phyloP scores from a whole-genome alignment of 2,329 filamentous ascomycete genomes.

The Aspergillus sp. region DNA sequence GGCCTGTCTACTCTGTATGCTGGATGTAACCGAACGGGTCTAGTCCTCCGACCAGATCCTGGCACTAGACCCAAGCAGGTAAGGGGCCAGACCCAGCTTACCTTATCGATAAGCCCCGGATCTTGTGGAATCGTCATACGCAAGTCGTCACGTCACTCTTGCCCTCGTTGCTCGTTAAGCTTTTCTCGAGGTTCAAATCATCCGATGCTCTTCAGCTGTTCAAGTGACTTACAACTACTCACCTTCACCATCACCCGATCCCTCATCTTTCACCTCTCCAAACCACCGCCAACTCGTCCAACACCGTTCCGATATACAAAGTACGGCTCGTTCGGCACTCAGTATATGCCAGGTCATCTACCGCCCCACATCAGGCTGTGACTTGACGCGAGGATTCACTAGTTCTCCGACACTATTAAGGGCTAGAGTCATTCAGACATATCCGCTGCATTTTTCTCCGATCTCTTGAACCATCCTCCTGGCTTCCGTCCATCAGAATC shows the following conservation, averaged over 20 bases:
- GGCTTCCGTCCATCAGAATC: not conserved
- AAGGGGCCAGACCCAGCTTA: conserved; percentile 6
- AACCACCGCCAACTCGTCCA: no score
- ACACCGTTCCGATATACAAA: no score
- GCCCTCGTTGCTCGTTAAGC: not conserved
- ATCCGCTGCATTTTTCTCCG: conserved; percentile 2
- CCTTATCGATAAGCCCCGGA: conserved; percentile 30
- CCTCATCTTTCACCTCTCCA: not conserved
- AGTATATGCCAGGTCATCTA: conserved; percentile 1
- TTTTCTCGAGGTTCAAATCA: not conserved
- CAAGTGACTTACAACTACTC: no score
- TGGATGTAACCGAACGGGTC: conserved; percentile 19
- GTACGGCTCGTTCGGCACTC: no score
- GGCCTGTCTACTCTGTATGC: conserved; percentile 4
- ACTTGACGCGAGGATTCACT: conserved; percentile 16
- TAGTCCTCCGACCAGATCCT: conserved; percentile 14
- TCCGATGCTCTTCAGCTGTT: not conserved
- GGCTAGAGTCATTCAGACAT: conserved; percentile 11
- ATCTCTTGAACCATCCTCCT: not conserved
- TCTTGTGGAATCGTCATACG: conserved; percentile 29
- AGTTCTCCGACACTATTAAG: conserved; percentile 15
- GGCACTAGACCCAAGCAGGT: conserved; percentile 9
- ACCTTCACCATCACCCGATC: not conserved
- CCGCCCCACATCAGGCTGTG: conserved; percentile 11
- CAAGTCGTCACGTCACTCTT: conserved; percentile 25